Evolutionary conservation across 2,329 filamentous ascomycete species (phyloP).

Genomic region (Pseudogymnoascus sp.): DNA sequence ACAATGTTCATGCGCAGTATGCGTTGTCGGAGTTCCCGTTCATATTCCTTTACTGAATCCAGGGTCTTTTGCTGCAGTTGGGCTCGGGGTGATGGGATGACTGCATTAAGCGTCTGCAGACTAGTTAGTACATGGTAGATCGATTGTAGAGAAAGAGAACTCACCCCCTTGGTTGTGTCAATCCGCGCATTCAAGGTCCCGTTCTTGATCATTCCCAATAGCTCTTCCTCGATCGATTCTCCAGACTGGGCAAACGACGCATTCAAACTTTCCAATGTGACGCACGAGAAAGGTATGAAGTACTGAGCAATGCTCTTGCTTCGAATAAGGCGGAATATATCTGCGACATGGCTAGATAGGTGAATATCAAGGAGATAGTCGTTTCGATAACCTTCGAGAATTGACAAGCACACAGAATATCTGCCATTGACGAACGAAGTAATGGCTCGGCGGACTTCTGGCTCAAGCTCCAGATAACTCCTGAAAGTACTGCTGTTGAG

Average conservation of each 20-base stretch:
- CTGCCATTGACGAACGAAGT: conserved; percentile 83
- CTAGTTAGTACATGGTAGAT: conserved; percentile 14
- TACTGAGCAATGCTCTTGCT: conserved; percentile 92
- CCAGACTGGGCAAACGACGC: conserved; percentile 62
- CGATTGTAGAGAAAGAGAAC: conserved; percentile 13
- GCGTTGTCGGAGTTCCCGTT: conserved; percentile 66
- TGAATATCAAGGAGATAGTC: conserved; percentile 92
- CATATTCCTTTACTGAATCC: conserved; percentile 60
- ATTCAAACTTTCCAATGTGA: conserved; percentile 72
- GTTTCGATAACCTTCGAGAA: conserved; percentile 69
- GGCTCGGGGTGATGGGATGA: conserved; percentile 56
- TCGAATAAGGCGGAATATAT: conserved; percentile 67
- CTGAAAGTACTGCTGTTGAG: conserved; percentile 77
- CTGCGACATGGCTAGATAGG: conserved; percentile 63
- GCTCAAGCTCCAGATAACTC: conserved; percentile 82
- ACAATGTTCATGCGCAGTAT: conserved; percentile 70
- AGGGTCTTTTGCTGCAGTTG: conserved; percentile 65
- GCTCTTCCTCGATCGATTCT: conserved; percentile 61
- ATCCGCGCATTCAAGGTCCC: conserved; percentile 70
- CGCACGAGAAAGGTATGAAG: conserved; percentile 80
- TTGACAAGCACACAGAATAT: conserved; percentile 75
- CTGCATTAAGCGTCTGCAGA: conserved; percentile 60
- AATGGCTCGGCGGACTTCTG: conserved; percentile 87
- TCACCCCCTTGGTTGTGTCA: conserved; percentile 69
- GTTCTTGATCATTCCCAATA: conserved; percentile 68